A percentile compares a stretch with the other conserved stretches of the same genome.
Evolutionary conservation across 768 basidiomycete species (phyloP).

Genomic region (Pleurotus djamor): DNA sequence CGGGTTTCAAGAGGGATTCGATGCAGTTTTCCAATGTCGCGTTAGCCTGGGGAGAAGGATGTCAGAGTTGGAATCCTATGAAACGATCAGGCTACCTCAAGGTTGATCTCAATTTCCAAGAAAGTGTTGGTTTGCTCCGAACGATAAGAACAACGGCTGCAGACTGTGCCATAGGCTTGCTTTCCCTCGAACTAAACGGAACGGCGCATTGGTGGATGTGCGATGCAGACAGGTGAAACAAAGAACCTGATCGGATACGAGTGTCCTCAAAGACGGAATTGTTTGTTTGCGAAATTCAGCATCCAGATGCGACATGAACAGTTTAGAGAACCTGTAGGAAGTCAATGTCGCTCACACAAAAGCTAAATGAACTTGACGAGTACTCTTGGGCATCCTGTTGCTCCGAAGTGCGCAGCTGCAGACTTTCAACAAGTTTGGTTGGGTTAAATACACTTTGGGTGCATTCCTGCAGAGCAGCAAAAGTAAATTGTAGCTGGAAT

Average conservation of each 20-base stretch:
- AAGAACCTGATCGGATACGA: slow-evolving; percentile 72
- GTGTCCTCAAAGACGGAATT: slow-evolving; percentile 54
- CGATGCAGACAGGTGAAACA: background rate
- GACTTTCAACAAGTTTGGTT: slow-evolving; percentile 76
- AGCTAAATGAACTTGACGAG: slow-evolving; percentile 14
- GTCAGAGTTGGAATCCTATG: background rate
- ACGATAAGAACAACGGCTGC: slow-evolving; percentile 58
- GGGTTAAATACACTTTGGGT: slow-evolving; percentile 78
- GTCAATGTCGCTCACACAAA: background rate
- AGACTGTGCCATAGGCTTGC: slow-evolving; percentile 78
- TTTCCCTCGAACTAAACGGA: slow-evolving; percentile 81
- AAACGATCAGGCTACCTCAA: slow-evolving; percentile 48
- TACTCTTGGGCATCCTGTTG: slow-evolving; percentile 99
- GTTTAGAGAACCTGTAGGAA: slow-evolving; percentile 77
- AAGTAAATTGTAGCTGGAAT: slow-evolving; percentile 75
- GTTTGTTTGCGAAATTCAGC: slow-evolving; percentile 84
- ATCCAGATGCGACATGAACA: slow-evolving; percentile 90
- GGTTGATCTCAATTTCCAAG: slow-evolving; percentile 84
- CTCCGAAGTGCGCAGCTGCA: slow-evolving; percentile 77
- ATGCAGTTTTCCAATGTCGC: slow-evolving; percentile 75
- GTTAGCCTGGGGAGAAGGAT: slow-evolving; percentile 49
- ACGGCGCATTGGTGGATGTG: background rate
- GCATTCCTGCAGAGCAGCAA: slow-evolving; percentile 83
- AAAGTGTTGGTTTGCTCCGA: slow-evolving; percentile 76
- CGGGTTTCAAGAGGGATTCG: slow-evolving; percentile 59